phyloP scores from a whole-genome alignment of 345 rosid genomes.

The Corchorus olitorius region DNA sequence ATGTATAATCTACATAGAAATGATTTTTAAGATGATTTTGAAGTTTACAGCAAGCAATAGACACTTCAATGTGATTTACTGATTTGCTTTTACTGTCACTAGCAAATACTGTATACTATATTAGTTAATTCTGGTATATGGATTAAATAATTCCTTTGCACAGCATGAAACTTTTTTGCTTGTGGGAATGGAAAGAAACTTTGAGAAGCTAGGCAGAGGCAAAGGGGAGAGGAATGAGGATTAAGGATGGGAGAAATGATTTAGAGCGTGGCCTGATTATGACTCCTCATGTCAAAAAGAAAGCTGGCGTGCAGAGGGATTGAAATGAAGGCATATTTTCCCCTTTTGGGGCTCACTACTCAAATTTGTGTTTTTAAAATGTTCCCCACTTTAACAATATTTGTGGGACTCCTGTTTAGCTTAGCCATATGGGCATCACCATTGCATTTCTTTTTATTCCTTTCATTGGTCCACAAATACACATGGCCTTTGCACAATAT shows the following conservation, averaged over 20 bases:
- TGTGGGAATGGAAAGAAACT: conserved; percentile 10
- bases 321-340: conserved; percentile 21
- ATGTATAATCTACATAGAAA: neutral
- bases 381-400: conserved; percentile 50
- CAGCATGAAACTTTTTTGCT: neutral
- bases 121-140: neutral
- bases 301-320: conserved; percentile 43
- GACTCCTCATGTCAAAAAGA: conserved; percentile 26
- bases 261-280: conserved; percentile 52
- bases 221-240: neutral
- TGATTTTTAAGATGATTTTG: neutral
- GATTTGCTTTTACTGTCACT: conserved; percentile 1
- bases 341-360: conserved; percentile 19
- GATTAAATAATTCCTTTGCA: neutral
- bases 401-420: conserved; percentile 39
- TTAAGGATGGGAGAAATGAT: conserved; percentile 50
- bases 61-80: neutral
- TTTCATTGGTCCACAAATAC: neutral
- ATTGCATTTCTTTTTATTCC: neutral
- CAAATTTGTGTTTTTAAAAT: conserved; percentile 32
- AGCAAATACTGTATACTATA: neutral
- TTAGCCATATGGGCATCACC: neutral
- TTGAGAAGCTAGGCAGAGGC: neutral
- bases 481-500: neutral
- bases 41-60: conserved; percentile 5